Evolutionary conservation across 75 land plant genomes (phyloP).

Genomic region (Cunninghamia lanceolata): DNA sequence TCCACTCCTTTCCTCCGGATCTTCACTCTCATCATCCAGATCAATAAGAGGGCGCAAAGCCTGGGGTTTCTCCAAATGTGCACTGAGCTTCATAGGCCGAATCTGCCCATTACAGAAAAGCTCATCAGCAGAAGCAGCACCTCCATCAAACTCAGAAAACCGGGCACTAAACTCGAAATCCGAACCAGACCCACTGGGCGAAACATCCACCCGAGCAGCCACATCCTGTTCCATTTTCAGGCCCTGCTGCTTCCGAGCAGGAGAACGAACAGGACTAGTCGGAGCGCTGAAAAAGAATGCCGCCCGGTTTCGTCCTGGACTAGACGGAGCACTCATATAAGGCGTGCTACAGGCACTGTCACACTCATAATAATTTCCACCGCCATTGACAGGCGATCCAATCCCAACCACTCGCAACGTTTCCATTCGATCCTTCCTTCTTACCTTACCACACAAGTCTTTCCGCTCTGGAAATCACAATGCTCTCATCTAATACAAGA

Average conservation of each 20-base stretch:
- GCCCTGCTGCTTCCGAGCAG: constrained; percentile 1
- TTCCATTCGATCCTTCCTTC: background rate
- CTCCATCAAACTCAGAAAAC: background rate
- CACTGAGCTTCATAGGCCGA: background rate
- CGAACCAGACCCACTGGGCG: background rate
- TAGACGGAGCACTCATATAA: constrained; percentile 7
- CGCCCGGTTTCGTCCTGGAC: constrained; percentile 1
- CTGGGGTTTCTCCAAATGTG: background rate
- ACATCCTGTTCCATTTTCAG: too few species aligned
- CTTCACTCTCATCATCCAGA: background rate
- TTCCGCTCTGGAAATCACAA: too few species aligned
- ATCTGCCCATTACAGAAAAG: constrained; percentile 6
- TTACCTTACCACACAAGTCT: too few species aligned
- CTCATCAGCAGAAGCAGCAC: background rate
- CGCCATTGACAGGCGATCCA: background rate
- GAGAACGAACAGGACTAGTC: constrained; percentile 40
- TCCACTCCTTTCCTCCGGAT: background rate
- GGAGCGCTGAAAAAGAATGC: constrained; percentile 46
- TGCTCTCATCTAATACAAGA: too few species aligned
- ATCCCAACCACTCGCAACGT: background rate
- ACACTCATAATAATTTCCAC: background rate
- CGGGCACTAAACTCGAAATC: constrained; percentile 3
- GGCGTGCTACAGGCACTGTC: background rate
- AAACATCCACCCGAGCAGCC: background rate
- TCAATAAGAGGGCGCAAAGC: background rate